phyloP scores from a whole-genome alignment of 352 stramenopile species.

The Phytopythium helicoides region DNA sequence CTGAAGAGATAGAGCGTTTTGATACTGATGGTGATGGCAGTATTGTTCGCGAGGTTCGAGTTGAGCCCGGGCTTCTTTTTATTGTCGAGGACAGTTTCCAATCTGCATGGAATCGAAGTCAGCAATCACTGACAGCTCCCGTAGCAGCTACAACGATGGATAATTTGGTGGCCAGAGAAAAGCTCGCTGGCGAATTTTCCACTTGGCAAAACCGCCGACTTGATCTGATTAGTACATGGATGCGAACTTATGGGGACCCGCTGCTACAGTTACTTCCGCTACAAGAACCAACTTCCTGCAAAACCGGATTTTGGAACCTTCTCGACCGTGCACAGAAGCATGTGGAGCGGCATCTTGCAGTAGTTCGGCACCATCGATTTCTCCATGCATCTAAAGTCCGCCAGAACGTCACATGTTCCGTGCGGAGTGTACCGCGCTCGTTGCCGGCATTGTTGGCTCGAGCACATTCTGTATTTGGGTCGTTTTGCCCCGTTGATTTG shows the following conservation, averaged over 20 bases:
- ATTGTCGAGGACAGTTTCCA: conserved; percentile 38
- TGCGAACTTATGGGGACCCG: conserved; percentile 35
- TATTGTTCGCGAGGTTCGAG: conserved; percentile 1
- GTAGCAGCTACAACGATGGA: background rate
- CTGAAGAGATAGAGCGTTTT: conserved; percentile 16
- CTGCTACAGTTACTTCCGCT: conserved; percentile 21
- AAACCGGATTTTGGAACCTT: conserved; percentile 51
- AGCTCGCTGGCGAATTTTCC: conserved; percentile 24
- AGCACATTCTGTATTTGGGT: conserved; percentile 32
- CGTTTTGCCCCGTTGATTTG: conserved; percentile 68
- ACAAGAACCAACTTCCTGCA: background rate
- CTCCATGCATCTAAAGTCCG: conserved; percentile 24
- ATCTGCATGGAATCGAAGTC: conserved; percentile 20
- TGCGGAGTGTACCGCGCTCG: conserved; percentile 26
- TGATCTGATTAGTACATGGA: conserved; percentile 48
- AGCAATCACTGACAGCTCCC: background rate
- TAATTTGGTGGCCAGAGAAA: conserved; percentile 1
- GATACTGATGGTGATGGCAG: background rate
- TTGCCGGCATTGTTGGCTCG: conserved; percentile 19
- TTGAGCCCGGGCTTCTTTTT: conserved; percentile 52
- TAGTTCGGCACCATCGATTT: conserved; percentile 16
- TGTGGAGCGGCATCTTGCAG: conserved; percentile 23
- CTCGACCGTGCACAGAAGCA: conserved; percentile 17
- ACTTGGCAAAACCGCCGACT: conserved; percentile 45
- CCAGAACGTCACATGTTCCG: conserved; percentile 10